These are phyloP conservation scores for Cadophora sp. DNA, from an alignment of 2,329 filamentous ascomycete genomes.

Conservation along the genomic window DNA sequence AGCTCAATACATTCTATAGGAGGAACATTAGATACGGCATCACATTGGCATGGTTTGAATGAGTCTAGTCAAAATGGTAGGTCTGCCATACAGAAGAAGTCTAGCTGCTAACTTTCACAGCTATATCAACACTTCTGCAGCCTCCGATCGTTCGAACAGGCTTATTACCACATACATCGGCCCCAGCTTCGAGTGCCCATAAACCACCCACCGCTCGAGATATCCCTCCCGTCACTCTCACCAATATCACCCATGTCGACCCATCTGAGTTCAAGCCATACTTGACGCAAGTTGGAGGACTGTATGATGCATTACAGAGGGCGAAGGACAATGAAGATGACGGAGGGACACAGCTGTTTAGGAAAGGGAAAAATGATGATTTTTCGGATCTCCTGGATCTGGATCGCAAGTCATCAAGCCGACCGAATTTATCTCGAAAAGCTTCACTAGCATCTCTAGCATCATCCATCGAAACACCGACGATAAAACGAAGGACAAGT, in stretches of 20 bases:
- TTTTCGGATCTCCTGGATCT: slow-evolving; percentile 48
- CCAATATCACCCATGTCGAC: slow-evolving; percentile 85
- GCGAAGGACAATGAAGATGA: slow-evolving; percentile 81
- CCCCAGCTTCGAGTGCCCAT: slow-evolving; percentile 73
- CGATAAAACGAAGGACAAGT: slow-evolving; percentile 54
- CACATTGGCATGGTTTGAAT: slow-evolving; percentile 60
- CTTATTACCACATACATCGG: slow-evolving; percentile 77
- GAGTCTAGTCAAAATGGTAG: slow-evolving; percentile 87
- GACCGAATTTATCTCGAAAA: slow-evolving; percentile 44
- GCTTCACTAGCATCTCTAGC: slow-evolving; percentile 51
- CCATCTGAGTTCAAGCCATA: slow-evolving; percentile 83
- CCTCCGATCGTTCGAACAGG: slow-evolving; percentile 90
- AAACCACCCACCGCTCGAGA: slow-evolving; percentile 86
- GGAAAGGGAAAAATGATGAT: slow-evolving; percentile 47
- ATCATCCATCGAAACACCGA: slow-evolving; percentile 42
- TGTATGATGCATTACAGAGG: slow-evolving; percentile 89
- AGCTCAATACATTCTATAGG: slow-evolving; percentile 90
- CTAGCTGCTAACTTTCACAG: slow-evolving; percentile 49
- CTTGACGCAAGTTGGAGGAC: slow-evolving; percentile 79
- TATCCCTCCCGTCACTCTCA: slow-evolving; percentile 90
- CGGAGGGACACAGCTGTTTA: slow-evolving; percentile 46
- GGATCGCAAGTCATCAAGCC: slow-evolving; percentile 30
- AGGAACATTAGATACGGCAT: slow-evolving; percentile 77
- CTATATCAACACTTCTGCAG: slow-evolving; percentile 93
- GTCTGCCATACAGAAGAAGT: slow-evolving; percentile 13